Conservation (phyloP, 225 moss, liverwort and hornwort genomes). For the Pleurozium schreberi region DNA sequence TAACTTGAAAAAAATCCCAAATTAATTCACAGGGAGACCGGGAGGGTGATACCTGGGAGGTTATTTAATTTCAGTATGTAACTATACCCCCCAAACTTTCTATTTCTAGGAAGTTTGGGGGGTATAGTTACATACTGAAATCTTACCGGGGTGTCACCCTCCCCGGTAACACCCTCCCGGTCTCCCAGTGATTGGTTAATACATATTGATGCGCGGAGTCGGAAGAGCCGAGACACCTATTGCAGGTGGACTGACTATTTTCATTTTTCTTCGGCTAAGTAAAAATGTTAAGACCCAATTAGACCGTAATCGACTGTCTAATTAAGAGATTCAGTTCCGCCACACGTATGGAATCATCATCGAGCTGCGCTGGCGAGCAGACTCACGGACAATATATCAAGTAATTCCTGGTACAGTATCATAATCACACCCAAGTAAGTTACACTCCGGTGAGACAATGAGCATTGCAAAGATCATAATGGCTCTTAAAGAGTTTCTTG, state of each 20-base stretch:
- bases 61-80: too few species aligned
- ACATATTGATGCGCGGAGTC: neutral
- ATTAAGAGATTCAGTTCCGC: neutral
- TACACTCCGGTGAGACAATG: slow-evolving; percentile 9
- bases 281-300: neutral
- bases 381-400: neutral
- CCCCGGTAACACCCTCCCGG: too few species aligned
- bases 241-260: neutral
- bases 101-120: too few species aligned
- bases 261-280: neutral
- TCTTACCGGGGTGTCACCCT: too few species aligned
- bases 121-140: too few species aligned
- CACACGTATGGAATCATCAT: slow-evolving; percentile 4
- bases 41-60: too few species aligned
- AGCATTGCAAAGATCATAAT: neutral
- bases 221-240: neutral
- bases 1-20: too few species aligned
- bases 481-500: slow-evolving; percentile 2
- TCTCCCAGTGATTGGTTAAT: neutral
- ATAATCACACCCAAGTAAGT: neutral
- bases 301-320: neutral
- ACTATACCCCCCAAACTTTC: too few species aligned
- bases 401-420: neutral
- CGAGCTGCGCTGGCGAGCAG: slow-evolving; percentile 4
- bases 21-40: too few species aligned